phyloP scores from a whole-genome alignment of 139 green algal genomes.

The Chlorella sp. region DNA sequence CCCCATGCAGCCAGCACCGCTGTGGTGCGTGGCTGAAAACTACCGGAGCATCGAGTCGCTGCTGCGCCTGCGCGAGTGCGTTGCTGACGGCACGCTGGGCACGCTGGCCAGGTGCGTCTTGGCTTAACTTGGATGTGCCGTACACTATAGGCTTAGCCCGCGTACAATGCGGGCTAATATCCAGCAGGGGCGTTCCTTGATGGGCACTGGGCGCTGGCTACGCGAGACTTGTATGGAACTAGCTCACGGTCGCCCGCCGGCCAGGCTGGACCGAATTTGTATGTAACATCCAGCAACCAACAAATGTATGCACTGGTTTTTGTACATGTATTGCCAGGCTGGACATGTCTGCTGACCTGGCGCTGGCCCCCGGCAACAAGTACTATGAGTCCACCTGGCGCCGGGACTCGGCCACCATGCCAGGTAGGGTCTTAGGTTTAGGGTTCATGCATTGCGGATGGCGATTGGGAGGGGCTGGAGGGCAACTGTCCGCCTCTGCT shows the following conservation, averaged over 20 bases:
- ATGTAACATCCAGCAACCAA: too few species aligned
- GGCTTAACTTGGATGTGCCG: too few species aligned
- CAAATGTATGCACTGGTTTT: too few species aligned
- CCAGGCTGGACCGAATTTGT: too few species aligned
- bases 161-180: too few species aligned
- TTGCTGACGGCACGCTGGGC: conserved; percentile 14
- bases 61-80: conserved; percentile 3
- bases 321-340: neutral
- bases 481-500: neutral
- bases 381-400: conserved; percentile 11
- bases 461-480: neutral
- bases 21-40: conserved; percentile 31
- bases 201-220: too few species aligned
- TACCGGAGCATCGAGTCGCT: conserved; percentile 16
- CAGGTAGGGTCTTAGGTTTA: neutral
- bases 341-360: conserved; percentile 22
- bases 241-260: too few species aligned
- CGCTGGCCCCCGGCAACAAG: conserved; percentile 10
- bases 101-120: neutral
- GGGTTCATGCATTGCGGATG: neutral
- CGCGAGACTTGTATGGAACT: too few species aligned
- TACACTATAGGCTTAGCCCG: too few species aligned
- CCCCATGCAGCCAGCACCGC: neutral
- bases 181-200: too few species aligned
- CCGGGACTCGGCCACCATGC: neutral